Evolutionary conservation across 768 basidiomycete species (phyloP), one percentile per base, ranked within the genome.

Genomic region (Lactifluus pinguis): DNA sequence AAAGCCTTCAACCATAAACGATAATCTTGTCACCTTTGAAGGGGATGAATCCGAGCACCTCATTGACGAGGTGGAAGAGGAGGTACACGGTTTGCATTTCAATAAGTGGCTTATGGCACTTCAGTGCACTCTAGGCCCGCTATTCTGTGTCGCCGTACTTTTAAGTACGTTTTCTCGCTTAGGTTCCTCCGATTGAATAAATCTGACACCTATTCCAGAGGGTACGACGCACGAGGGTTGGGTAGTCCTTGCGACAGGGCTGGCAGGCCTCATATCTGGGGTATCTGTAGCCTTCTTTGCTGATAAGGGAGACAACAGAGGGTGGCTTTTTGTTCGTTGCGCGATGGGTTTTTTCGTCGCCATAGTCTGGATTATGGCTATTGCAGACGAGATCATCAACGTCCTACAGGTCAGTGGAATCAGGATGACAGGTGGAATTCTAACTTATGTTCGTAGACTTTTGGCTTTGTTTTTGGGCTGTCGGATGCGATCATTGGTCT

Each of bases 321-420:
- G 80, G 14, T 78, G 82, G 49, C 79, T 83, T 59, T 78, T 93
- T 73, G 78, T 81, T 10, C 80, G 94, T 10, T 95, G 92, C 69
- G 87, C 85, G 25, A 86, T 95, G 79, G 95, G 97, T 0, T 99
- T 99, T 74, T 71, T 86, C 21, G 87, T 95, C 30, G 80, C 93
- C 3, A 83, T 98, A 62, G 85, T 98, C 8, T 99, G 97, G 95
- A 98, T 99, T 67, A 95, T 98, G 84, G 93, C 89, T 6, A 94
- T 98, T 51, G 94, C 95, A 1, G 94, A 97, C 70, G 95, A 98
- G 71, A 93, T 95, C 2, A 93, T 98, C 34, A 81, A 87, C 51
- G 86, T 98, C 11, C 79, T 98, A 10, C 85, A 88, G 76, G 95
- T 95, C 49, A 59, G 65, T 21, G 9, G 39, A 19, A 21, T 6